Evolutionary conservation across 805 yeast genomes (phyloP), one percentile per base, ranked within the genome.

Genomic region (Candida adriatica): DNA sequence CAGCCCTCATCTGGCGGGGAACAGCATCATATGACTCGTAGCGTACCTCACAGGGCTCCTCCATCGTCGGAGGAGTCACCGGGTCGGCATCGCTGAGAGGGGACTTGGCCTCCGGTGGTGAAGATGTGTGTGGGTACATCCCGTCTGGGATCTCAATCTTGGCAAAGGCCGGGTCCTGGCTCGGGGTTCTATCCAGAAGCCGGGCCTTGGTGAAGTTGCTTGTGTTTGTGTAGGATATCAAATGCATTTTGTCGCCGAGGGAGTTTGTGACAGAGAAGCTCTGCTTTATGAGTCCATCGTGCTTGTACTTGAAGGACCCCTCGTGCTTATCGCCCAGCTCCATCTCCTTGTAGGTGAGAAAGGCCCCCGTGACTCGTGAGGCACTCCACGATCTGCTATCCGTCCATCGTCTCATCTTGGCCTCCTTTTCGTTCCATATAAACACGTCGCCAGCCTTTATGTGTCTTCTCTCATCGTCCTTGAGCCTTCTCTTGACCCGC

Each of bases 381-480:
- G 87, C 83, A 37, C 75, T 65, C 88, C 90, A 80, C 20, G 69
- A 64, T 40, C 70, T 69, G 13, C 88, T 85, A 47, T 80, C 90
- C 2, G 88, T 80, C 88, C 90, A 80, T 18, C 88, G 58, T 40
- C 75, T 69, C 75, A 81, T 78, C 13, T 76, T 80, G 26, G 83
- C 74, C 43, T 73, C 78, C 10, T 66, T 60, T 49, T 80, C 88
- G 49, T 75, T 79, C 87, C 87, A 80, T 7, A 79, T 70, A 45
- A 73, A 80, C 3, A 80, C 68, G 3, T 77, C 64, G 4, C 85
- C 85, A 7, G 75, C 64, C 14, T 56, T 55, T 25, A 81, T 78
- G 14, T 57, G 55, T 4, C 28, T 24, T 17, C 60, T 51, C 49
- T 80, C 85, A 18, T 58, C 56, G 16, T 69, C 75, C 10, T 73